These are phyloP conservation scores for Melocanna baccifera DNA, from an alignment of 176 grass and related monocot genomes.

Conservation along the genomic window DNA sequence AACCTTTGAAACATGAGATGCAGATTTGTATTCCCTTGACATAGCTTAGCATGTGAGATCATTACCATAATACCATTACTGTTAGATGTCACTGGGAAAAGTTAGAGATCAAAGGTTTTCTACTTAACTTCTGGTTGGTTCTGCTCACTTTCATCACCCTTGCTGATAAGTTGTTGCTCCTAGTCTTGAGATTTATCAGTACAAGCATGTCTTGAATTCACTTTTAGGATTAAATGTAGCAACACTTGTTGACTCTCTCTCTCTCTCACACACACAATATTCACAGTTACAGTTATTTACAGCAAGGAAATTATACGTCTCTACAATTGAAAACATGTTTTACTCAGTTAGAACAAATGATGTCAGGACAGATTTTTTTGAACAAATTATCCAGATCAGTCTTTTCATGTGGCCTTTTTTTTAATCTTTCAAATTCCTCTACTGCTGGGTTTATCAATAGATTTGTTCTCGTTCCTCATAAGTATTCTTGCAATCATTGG, in stretches of 20 bases:
- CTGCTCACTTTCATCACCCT: background rate
- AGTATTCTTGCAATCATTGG: background rate
- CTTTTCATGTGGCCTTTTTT: background rate
- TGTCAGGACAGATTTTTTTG: background rate
- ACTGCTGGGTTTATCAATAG: background rate
- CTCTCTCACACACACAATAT: background rate
- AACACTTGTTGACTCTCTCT: background rate
- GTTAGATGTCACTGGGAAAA: background rate
- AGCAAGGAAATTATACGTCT: background rate
- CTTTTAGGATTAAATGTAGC: background rate
- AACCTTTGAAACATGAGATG: background rate
- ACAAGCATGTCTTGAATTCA: background rate
- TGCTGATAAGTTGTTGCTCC: background rate
- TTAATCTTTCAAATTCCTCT: slow-evolving; percentile 14
- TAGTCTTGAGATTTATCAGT: background rate
- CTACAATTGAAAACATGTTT: background rate
- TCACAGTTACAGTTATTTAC: background rate
- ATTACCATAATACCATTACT: slow-evolving; percentile 5
- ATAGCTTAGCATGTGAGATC: background rate
- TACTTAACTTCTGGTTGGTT: background rate
- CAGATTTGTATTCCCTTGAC: background rate
- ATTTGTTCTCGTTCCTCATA: background rate
- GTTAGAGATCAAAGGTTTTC: background rate
- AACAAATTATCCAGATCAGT: background rate
- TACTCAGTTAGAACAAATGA: slow-evolving; percentile 1